Evolutionary conservation across 202 grass and related monocot genomes (phyloP), one percentile per base, ranked within the genome.

Genomic region (Setaria viridis): DNA sequence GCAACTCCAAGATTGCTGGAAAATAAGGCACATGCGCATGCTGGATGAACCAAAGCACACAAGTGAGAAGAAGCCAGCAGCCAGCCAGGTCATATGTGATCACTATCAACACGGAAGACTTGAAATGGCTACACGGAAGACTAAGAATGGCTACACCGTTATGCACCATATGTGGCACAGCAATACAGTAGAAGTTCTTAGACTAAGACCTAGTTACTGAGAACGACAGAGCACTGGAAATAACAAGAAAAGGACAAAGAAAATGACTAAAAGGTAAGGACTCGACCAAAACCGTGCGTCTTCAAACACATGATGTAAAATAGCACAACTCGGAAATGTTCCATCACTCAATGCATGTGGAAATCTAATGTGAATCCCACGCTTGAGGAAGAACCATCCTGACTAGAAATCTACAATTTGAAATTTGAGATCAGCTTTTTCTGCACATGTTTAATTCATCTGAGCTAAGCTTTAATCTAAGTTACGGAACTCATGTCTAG

Each of bases 341-440:
- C 46, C 70, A 73, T 72, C 45, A 73, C 47, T 73, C 10, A 0
- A 70, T 71, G 68, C 25, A 73, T 51, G 29, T 53, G 47, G 70
- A 73, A 71, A 72, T 72, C 46, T 5, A 72, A 32, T 29, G 1
- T 32, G 70, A 50, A 77, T 46, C 55, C 37, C 37, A 62, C 0
- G 4, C 56, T 46, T 62, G 3, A 29, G 13, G 8, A 77, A 62
- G 75, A 78, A 78, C 14, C 25, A 50, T 72, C 45, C 21, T 48
- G 62, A 14, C 4, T 33, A 51, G 21, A 15, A 68, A 19, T 70
- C 11, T 25, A 30, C 47, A 66, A 14, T 67, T 15, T 34, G 30
- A 62, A 77, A 17, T 21, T 57, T 11, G 12, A 11, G 43, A 83
- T 4, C 15, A 15, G 25, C 10, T 7, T 47, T 57, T 68, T 67